Conservation (phyloP, 176 grass and related monocot species). For the Raddia guianensis region DNA sequence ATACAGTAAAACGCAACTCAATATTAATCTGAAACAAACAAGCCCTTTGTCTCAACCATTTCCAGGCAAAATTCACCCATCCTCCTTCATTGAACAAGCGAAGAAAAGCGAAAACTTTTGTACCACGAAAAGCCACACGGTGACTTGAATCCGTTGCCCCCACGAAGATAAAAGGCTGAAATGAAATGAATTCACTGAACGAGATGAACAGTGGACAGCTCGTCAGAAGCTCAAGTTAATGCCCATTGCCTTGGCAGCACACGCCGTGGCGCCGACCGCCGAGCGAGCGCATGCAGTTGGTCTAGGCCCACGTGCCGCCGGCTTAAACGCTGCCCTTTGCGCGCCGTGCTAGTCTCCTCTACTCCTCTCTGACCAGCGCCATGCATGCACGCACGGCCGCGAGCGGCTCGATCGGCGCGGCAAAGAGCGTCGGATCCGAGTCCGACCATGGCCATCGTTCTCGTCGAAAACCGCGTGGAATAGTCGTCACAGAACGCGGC, state of each 20-base stretch:
- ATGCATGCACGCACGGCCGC: not conserved
- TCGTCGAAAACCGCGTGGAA: not conserved
- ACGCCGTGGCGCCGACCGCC: no score
- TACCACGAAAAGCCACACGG: not conserved
- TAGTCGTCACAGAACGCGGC: not conserved
- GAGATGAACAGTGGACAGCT: slow-evolving; percentile 22
- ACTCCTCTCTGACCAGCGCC: not conserved
- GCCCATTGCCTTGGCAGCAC: not conserved
- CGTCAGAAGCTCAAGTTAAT: slow-evolving; percentile 38
- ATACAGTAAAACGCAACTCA: no score
- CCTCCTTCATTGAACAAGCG: slow-evolving; percentile 6
- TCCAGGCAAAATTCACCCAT: not conserved
- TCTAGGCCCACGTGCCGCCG: not conserved
- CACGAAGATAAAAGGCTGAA: not conserved
- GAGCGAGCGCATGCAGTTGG: not conserved
- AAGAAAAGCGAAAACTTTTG: slow-evolving; percentile 1
- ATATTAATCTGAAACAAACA: no score
- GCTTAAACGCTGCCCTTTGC: not conserved
- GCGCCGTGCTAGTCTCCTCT: not conserved
- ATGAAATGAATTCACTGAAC: slow-evolving; percentile 4
- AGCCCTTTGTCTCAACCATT: no score
- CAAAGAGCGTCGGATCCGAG: not conserved
- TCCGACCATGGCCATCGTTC: no score
- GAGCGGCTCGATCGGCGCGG: not conserved
- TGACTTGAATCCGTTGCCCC: slow-evolving; percentile 31